Base-by-base conservation (phyloP, 2,329 filamentous ascomycete species). In the Monilinia fructigena region DNA sequence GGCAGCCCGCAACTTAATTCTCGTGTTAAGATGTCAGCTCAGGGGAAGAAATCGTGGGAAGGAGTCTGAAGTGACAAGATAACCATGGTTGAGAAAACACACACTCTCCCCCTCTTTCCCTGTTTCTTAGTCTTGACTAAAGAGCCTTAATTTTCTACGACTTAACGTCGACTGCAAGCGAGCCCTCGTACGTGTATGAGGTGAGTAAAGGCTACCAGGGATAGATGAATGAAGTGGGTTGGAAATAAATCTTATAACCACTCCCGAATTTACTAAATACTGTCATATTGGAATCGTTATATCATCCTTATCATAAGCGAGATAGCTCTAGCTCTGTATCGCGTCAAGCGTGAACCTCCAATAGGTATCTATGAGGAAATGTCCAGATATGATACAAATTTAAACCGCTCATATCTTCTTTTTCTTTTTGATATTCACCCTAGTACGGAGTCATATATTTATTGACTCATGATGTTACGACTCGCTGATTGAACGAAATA, bases 281-380 rank as follows among this genome's bases (percentile, higher is more conserved):
- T 14, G 5, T 8, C 14, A 56, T 28, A 56, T 6, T 3, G 8
- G 7, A 26, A 11, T 56, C 28, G 35, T 62, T 23, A 42, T 42
- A 42, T 16, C 40, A 42, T 42, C 14, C 40, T 62, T 66, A 61
- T 66, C 48, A 53, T 28, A 61, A 62, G 40, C 55, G 55, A 47
- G 23, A 45, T 3, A 48, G 31, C 45, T 62, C 20, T 31, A 23
- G 35, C 5, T 47, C 20, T 23, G 28, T 38, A 53, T 61, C 64
- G 54, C 56, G 23, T 61, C 31, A 48, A 61, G 47, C 48, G 47
- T 38, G 31, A 55, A 38, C 26, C 12, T 11, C 11, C 28, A 28
- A 62, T 26, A 40, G 10, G 38, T 4, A 11, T 7, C 10, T 40
- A 55, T 53, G 31, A n/a, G 42, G 14, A 28, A 50, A 48, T 55